A percentile compares a stretch with the other conserved stretches of the same genome.
Conservation (phyloP, 352 stramenopile genomes). For the Globisporangium polare region DNA sequence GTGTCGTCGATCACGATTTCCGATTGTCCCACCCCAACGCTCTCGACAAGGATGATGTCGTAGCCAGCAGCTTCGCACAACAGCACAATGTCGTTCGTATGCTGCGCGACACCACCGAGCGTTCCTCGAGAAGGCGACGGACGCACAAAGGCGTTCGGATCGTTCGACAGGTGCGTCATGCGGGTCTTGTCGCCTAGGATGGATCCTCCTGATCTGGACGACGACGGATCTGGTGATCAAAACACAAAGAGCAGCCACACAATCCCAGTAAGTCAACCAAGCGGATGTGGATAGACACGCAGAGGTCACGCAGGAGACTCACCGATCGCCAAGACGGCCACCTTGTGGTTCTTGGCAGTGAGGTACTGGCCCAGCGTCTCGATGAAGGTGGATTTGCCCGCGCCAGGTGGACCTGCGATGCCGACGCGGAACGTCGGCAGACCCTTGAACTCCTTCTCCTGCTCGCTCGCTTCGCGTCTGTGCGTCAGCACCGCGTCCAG, state of each 20-base stretch:
- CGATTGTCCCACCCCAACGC: constrained; percentile 96
- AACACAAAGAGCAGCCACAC: not conserved
- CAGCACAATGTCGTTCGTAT: constrained; percentile 91
- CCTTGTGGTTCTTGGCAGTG: constrained; percentile 72
- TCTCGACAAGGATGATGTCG: constrained; percentile 96
- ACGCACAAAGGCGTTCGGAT: constrained; percentile 91
- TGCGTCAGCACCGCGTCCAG: constrained; percentile 79
- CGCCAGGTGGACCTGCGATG: constrained; percentile 90
- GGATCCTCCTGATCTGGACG: constrained; percentile 90
- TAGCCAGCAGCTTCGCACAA: constrained; percentile 93
- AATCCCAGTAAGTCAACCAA: not conserved
- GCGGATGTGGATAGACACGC: not conserved
- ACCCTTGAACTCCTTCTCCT: constrained; percentile 15
- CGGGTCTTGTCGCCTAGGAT: constrained; percentile 98
- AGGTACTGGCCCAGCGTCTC: constrained; percentile 92
- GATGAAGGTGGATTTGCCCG: constrained; percentile 98
- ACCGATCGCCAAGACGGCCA: constrained; percentile 94
- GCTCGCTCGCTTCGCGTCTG: constrained; percentile 36
- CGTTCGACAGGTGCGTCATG: constrained; percentile 93
- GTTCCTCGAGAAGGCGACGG: constrained; percentile 89
- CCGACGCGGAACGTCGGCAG: constrained; percentile 83
- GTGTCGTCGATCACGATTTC: constrained; percentile 96
- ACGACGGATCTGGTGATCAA: constrained; percentile 89
- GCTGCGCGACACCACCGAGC: constrained; percentile 64
- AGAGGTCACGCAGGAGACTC: not conserved